Evolutionary conservation across 192 early-diverging fungal genomes (phyloP), one percentile per base, ranked within the genome.

Genomic region (Backusella australiensis): DNA sequence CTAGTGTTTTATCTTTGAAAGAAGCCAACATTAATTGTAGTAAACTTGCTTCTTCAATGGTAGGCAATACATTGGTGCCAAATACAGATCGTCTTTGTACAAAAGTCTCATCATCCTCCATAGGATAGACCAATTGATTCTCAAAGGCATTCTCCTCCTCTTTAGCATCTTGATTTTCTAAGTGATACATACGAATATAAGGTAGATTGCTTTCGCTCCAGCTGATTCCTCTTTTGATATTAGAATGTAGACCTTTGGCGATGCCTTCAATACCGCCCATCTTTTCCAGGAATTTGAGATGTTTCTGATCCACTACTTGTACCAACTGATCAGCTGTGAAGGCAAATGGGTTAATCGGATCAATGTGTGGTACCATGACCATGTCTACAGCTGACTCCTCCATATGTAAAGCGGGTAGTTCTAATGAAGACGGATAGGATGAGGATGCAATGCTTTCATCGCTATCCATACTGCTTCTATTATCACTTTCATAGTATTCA

Each of bases 1-100:
- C 87, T 77, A 95, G 79, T 75, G 92, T 93, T 72, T 92, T 93
- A 79, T 95, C 94, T 76, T 95, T 90, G 46, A 95, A 77, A 1
- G 91, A 91, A n/a, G 90, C 88, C 92, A 92, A 93, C 85, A 94
- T 92, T 29, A 96, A 81, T 23, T 89, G 81, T 67, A 93, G 82
- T 39, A 96, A 87, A 66, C 82, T 83, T 34, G 92, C 92, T 53
- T 86, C 76, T 81, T 94, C 89, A 17, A 88, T 78, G 32, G 84
- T 85, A 0, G 94, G 92, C 65, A 96, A 78, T 9, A 90, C 76
- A 79, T 96, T 96, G 35, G 77, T 77, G 56, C 94, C 94, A 81
- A 90, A 96, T 59, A 75, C 80, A 35, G 77, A 78, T 69, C 82
- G 83, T 29, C 94, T 85, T 34, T 93, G 91, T 7, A 73, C 81